Base-by-base conservation (phyloP, 2,329 filamentous ascomycete species). In the Trichoderma sp. region DNA sequence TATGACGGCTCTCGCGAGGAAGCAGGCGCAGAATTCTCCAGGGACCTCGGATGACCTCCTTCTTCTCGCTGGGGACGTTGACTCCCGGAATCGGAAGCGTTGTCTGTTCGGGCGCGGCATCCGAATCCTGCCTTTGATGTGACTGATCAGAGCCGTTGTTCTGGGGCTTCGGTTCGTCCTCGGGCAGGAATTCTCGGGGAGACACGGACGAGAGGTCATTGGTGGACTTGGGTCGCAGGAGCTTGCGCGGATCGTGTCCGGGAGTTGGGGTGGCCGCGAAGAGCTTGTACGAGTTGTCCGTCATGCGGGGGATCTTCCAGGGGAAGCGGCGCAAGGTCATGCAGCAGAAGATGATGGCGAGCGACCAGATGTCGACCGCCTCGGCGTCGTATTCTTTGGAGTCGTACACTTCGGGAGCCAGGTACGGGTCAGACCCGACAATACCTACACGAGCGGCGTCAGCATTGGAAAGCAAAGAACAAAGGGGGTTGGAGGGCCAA, bases 331-430 rank as follows among this genome's bases (percentile, higher is more conserved):
- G 86, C 48, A 99, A 82, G 5, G 92, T 95, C 95, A 99, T 99
- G 81, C 95, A 99, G 78, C 95, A 98, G 79, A 94, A 99, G 63
- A 99, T 98, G 71, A 99, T 99, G 19, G 94, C 95, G 66, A 99
- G 82, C 12, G 95, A 99, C 95, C 95, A 99, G 66, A 99, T 93
- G 78, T 99, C 95, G 1, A 94, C 92, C 7, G 93, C 92, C 68
- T 93, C 90, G 1, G 95, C 93, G 73, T 99, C 93, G 75, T 99
- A 99, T 74, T 93, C 93, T 69, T 90, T 88, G 68, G 93, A 87
- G 69, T 97, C 93, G 73, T 98, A 98, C 1, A 99, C 95, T 77
- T 99, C 95, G 0, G 95, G 95, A 0, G 95, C 95, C 50, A 99
- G 85, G 75, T 99, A 99, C 3, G 95, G 95, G 79, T 99, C 95